phyloP scores from a whole-genome alignment of 2,329 filamentous ascomycete species.

The Macrophomina pseudophaseolina region DNA sequence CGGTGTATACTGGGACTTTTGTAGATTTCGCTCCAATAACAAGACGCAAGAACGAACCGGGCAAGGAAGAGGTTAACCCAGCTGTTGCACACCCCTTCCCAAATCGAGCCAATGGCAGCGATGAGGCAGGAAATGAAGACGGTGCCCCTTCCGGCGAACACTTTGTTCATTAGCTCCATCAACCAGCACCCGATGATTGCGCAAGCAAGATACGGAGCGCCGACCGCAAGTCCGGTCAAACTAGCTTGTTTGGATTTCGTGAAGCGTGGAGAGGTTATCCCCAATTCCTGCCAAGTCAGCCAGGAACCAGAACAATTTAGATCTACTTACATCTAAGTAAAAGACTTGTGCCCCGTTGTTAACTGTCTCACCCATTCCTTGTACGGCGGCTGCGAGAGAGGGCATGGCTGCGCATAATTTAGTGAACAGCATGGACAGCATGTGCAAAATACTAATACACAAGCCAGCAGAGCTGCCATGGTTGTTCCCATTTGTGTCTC shows the following conservation, averaged over 20 bases:
- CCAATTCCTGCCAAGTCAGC: not conserved
- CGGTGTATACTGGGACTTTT: slow-evolving; percentile 42
- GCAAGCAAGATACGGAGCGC: slow-evolving; percentile 53
- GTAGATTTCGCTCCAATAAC: slow-evolving; percentile 50
- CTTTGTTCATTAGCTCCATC: slow-evolving; percentile 63
- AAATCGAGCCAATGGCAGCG: slow-evolving; percentile 48
- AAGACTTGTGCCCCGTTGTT: slow-evolving; percentile 54
- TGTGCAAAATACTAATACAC: slow-evolving; percentile 38
- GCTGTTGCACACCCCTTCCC: slow-evolving; percentile 53
- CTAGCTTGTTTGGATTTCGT: slow-evolving; percentile 38
- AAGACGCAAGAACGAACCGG: slow-evolving; percentile 49
- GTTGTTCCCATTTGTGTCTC: slow-evolving; percentile 57
- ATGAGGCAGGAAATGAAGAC: slow-evolving; percentile 64
- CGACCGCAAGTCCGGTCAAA: slow-evolving; percentile 50
- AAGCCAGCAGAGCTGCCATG: slow-evolving; percentile 55
- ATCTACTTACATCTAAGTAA: slow-evolving; percentile 32
- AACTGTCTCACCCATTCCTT: slow-evolving; percentile 58
- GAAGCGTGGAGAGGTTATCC: slow-evolving; percentile 30
- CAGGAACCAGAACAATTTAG: not conserved
- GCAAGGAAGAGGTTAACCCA: slow-evolving; percentile 47
- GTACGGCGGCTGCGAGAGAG: slow-evolving; percentile 61
- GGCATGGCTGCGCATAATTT: slow-evolving; percentile 43
- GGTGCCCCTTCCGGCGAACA: slow-evolving; percentile 64
- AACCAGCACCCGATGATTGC: slow-evolving; percentile 55
- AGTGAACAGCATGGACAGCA: too few species aligned